phyloP scores from a whole-genome alignment of 2,329 filamentous ascomycete genomes.

The Simplicillium aogashimaense region DNA sequence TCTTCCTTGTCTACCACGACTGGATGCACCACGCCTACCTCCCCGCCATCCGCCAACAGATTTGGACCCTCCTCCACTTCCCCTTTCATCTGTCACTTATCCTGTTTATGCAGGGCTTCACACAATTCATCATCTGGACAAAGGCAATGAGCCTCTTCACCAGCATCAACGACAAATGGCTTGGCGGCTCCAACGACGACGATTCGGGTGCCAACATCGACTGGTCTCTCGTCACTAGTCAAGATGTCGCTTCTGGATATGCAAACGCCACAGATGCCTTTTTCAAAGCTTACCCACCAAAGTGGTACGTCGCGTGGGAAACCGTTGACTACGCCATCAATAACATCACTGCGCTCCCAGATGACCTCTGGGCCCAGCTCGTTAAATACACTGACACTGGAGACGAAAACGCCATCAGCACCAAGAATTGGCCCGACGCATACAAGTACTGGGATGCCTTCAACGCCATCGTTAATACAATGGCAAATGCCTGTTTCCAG shows the following conservation, averaged over 20 bases:
- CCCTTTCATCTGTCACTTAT: constrained; percentile 55
- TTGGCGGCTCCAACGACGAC: constrained; percentile 4
- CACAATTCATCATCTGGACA: constrained; percentile 42
- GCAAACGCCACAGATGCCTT: constrained; percentile 10
- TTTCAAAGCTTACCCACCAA: constrained; percentile 17
- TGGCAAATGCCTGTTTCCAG: constrained; percentile 4
- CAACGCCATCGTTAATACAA: background rate
- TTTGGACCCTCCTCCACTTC: constrained; percentile 49
- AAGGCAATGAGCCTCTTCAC: constrained; percentile 24
- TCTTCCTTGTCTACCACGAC: constrained; percentile 42
- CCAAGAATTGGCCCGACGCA: background rate
- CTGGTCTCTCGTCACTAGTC: constrained; percentile 9
- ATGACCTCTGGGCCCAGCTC: constrained; percentile 16
- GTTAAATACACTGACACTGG: constrained; percentile 5
- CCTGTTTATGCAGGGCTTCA: constrained; percentile 52
- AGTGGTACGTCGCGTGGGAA: constrained; percentile 10
- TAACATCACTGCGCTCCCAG: constrained; percentile 16
- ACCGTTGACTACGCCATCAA: constrained; percentile 14
- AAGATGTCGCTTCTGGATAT: constrained; percentile 9
- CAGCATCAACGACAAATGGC: constrained; percentile 7
- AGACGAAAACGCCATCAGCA: constrained; percentile 2
- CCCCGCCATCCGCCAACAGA: constrained; percentile 45
- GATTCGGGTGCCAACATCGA: constrained; percentile 5
- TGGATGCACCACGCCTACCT: constrained; percentile 56
- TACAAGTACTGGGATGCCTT: background rate